These are phyloP conservation scores for Botryosphaeria dothidea DNA, from an alignment of 2,329 filamentous ascomycete genomes.

Conservation along the genomic window DNA sequence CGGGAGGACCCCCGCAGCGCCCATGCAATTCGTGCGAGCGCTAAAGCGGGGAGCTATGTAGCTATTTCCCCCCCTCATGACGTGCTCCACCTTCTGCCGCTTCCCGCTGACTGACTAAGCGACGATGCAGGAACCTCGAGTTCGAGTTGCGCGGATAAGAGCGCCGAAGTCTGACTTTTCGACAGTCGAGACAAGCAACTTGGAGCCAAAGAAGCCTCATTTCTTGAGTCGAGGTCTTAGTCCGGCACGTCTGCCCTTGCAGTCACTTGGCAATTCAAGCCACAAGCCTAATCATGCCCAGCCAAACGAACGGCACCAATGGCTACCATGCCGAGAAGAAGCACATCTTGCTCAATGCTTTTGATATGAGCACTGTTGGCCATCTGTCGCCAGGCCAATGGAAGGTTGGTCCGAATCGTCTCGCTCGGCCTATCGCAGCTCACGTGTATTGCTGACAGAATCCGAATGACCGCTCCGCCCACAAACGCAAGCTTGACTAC, in stretches of 20 bases:
- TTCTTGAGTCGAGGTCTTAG: not conserved
- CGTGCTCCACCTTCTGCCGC: constrained; percentile 5
- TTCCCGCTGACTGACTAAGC: constrained; percentile 15
- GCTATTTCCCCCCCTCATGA: constrained; percentile 9
- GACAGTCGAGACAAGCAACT: not conserved
- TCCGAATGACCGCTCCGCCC: constrained; percentile 60
- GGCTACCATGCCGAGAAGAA: constrained; percentile 40
- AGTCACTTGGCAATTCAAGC: not conserved
- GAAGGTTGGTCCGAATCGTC: constrained; percentile 54
- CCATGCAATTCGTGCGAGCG: not conserved
- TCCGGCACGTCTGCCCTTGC: not conserved
- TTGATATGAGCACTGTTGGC: constrained; percentile 66
- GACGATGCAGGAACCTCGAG: not conserved
- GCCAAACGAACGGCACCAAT: not conserved
- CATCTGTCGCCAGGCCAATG: constrained; percentile 68
- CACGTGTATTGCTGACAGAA: constrained; percentile 45
- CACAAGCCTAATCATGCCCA: not conserved
- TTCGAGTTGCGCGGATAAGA: not conserved
- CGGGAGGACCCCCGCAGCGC: not conserved
- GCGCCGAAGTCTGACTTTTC: not conserved
- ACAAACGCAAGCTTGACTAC: constrained; percentile 61
- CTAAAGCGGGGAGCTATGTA: constrained; percentile 13
- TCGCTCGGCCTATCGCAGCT: constrained; percentile 6
- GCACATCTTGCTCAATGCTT: constrained; percentile 63
- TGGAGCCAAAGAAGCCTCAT: not conserved